Base-by-base conservation (phyloP, 768 basidiomycete genomes). In the Crassisporium funariophilum region DNA sequence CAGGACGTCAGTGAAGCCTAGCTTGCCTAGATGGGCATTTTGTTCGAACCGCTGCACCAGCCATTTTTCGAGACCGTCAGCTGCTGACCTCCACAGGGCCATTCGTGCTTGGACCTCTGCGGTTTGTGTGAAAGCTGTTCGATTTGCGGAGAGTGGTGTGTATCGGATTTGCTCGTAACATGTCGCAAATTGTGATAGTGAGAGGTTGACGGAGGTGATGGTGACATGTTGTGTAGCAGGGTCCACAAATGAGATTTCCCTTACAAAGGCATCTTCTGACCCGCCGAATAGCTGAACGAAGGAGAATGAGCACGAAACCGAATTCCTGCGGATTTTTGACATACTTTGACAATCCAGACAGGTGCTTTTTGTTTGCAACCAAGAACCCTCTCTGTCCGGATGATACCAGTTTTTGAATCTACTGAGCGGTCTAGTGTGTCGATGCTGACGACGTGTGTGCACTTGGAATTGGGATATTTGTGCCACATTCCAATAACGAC, bases 391-490 rank as follows among this genome's bases (percentile, higher is more conserved):
- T 98, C 95, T 35, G 91, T 97, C 55, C 94, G 81, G 60, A 97
- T 87, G 54, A 95, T 79, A 23, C 95, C 95, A 8, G 90, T 93
- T 45, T 75, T 66, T 21, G 90, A 81, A 70, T 95, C 85, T 10
- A 95, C 77, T 10, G 84, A 78, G 53, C 94, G 85, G 71, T 92
- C 88, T 46, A 95, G 50, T 21, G 93, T 91, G 66, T 93, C 91
- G 61, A 93, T 79, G 54, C 87, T 88, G 55, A 91, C 74, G 55
- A 93, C 91, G 65, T 93, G 91, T 17, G 87, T 80, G 69, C 91
- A 92, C 60, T 88, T 88, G 43, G 92, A 87, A 65, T 95, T 95
- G 41, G 94, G 94, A 68, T 97, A 97, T 77, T 97, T 97, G 55
- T 87, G 85, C 88, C 91, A 94, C 78, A 95, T 89, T 54, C 89